A percentile compares a stretch with the other conserved stretches of the same genome.
Conservation (phyloP, 2,329 filamentous ascomycete species). For the Talaromyces sp. region DNA sequence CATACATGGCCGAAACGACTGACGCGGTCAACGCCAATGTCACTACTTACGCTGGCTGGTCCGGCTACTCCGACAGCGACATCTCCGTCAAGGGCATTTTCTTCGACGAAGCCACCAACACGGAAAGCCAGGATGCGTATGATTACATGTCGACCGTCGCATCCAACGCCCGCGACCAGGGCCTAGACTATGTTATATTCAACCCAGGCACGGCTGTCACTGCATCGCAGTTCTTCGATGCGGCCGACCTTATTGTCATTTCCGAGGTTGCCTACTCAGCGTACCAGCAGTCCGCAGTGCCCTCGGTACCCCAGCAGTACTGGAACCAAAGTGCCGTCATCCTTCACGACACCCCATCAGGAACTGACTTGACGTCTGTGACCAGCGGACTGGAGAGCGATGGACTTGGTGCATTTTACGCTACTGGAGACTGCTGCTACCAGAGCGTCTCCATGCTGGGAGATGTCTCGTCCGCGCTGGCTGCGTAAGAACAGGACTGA, state of each 20-base stretch:
- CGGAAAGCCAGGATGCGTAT: neutral
- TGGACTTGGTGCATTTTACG: conserved; percentile 7
- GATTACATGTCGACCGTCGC: conserved; percentile 3
- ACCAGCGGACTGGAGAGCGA: neutral
- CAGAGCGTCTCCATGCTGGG: neutral
- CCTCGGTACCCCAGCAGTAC: neutral
- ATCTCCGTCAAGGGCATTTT: conserved; percentile 10
- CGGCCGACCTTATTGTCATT: conserved; percentile 7
- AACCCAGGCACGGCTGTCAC: conserved; percentile 7
- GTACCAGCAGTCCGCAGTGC: neutral
- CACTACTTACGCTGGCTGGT: conserved; percentile 8
- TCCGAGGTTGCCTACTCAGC: conserved; percentile 1
- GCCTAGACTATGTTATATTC: conserved; percentile 5
- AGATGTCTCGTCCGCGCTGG: neutral
- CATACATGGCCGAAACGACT: neutral
- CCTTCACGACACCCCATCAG: conserved; percentile 4
- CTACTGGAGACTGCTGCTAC: conserved; percentile 9
- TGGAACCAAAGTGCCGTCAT: conserved; percentile 5
- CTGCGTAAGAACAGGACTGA: neutral
- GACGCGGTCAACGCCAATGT: neutral
- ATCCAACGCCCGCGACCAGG: neutral
- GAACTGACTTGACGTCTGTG: conserved; percentile 1
- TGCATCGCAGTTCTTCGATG: conserved; percentile 3
- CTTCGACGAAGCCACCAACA: conserved; percentile 7
- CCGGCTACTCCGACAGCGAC: conserved; percentile 4